A percentile compares a stretch with the other conserved stretches of the same genome.
Evolutionary conservation across 2,329 filamentous ascomycete genomes (phyloP).

Genomic region (Pestalotiopsis sp.): DNA sequence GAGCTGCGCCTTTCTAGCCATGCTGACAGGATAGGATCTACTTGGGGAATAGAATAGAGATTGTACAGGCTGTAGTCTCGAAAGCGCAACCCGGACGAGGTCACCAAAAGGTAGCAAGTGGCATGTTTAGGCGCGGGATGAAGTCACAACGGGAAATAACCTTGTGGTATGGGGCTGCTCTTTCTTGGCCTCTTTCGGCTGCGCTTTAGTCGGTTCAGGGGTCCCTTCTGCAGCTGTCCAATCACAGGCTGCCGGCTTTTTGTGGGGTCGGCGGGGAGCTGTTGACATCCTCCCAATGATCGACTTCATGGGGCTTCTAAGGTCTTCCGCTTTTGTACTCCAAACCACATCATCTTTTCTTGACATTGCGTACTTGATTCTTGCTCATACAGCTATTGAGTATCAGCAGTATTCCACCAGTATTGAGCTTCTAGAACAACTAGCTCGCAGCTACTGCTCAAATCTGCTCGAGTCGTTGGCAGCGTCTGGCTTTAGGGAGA

Average conservation of each 20-base stretch:
- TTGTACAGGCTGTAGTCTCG: not conserved
- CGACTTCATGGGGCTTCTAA: not conserved
- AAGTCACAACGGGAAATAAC: constrained; percentile 7
- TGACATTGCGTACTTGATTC: not conserved
- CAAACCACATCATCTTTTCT: not conserved
- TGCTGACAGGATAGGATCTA: constrained; percentile 34
- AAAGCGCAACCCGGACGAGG: not conserved
- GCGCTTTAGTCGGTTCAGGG: not conserved
- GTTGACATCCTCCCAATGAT: not conserved
- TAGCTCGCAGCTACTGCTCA: not conserved
- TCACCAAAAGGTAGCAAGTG: not conserved
- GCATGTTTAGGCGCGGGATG: not conserved
- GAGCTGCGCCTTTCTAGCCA: constrained; percentile 49
- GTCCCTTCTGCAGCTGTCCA: not conserved
- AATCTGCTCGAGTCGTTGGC: not conserved
- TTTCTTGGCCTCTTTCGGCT: not conserved
- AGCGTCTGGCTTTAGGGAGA: not conserved
- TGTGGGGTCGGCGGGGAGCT: not conserved
- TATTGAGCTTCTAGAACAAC: no score
- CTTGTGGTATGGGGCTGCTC: not conserved
- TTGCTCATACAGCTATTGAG: no score
- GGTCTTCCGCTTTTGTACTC: not conserved
- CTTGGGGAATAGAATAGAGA: constrained; percentile 22
- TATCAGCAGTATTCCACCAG: no score
- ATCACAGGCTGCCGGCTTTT: not conserved